These are phyloP conservation scores for Asterella californica DNA, from an alignment of 225 moss, liverwort and hornwort species.

Conservation along the genomic window DNA sequence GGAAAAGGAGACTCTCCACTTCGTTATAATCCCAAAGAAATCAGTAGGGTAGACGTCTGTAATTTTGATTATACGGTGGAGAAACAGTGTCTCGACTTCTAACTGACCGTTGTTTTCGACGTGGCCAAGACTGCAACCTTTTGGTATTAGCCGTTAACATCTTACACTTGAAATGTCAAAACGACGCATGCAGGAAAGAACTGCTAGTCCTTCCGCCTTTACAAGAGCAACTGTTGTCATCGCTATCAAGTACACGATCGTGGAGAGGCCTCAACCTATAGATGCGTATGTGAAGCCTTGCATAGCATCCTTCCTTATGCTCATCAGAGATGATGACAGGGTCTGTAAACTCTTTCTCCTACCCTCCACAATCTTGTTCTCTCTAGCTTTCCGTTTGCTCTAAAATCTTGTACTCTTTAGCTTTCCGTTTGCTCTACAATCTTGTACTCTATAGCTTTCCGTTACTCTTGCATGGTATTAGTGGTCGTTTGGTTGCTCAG, in stretches of 20 bases:
- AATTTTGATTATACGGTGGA: too few species aligned
- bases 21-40: too few species aligned
- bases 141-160: neutral
- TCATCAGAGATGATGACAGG: slow-evolving; percentile 96
- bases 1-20: too few species aligned
- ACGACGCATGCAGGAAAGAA: slow-evolving; percentile 69
- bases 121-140: neutral
- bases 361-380: neutral
- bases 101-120: too few species aligned
- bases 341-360: slow-evolving; percentile 34
- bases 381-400: too few species aligned
- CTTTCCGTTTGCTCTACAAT: neutral
- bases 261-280: slow-evolving; percentile 94
- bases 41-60: too few species aligned
- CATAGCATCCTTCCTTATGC: slow-evolving; percentile 89
- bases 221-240: slow-evolving; percentile 98
- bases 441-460: too few species aligned
- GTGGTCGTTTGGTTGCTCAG: too few species aligned
- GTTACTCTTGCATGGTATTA: too few species aligned
- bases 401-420: neutral
- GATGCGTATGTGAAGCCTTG: slow-evolving; percentile 96
- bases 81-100: too few species aligned
- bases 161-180: neutral
- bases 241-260: slow-evolving; percentile 97
- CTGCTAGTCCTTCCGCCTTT: slow-evolving; percentile 78